These are phyloP conservation scores for Solanum piurae DNA, from an alignment of 257 asterid genomes.

Conservation along the genomic window DNA sequence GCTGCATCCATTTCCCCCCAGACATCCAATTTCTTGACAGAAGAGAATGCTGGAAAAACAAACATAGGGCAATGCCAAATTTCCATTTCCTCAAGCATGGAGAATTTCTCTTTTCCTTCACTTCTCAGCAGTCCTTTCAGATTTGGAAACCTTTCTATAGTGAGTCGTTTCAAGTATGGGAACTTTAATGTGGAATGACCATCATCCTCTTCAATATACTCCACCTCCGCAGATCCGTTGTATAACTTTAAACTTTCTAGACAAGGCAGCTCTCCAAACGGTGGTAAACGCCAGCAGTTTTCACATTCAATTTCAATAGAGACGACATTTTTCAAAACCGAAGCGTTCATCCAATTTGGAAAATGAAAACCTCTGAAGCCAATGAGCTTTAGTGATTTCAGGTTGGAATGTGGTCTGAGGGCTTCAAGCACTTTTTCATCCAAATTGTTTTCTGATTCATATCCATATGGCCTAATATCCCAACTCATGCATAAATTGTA, in stretches of 20 bases:
- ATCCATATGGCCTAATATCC: not conserved
- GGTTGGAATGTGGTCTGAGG: not conserved
- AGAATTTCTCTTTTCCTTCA: not conserved
- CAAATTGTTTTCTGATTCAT: not conserved
- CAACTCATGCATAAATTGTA: not conserved
- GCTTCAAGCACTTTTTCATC: not conserved
- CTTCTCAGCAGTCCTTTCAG: conserved; percentile 2
- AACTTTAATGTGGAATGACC: not conserved
- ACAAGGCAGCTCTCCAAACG: conserved; percentile 4
- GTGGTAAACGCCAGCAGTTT: not conserved
- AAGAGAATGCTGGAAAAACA: not conserved
- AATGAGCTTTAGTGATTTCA: not conserved
- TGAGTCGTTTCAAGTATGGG: not conserved
- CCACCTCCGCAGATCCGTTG: not conserved
- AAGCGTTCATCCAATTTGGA: conserved; percentile 12
- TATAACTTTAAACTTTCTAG: not conserved
- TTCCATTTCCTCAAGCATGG: not conserved
- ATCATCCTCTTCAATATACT: conserved; percentile 1
- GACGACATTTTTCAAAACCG: not conserved
- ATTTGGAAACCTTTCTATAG: not conserved
- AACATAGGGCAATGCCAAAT: not conserved
- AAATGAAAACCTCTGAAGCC: conserved; percentile 11
- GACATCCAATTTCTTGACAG: not conserved
- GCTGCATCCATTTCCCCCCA: not conserved
- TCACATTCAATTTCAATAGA: not conserved